These are phyloP conservation scores for Gonium pectorale DNA, from an alignment of 139 green algal species.

Conservation along the genomic window DNA sequence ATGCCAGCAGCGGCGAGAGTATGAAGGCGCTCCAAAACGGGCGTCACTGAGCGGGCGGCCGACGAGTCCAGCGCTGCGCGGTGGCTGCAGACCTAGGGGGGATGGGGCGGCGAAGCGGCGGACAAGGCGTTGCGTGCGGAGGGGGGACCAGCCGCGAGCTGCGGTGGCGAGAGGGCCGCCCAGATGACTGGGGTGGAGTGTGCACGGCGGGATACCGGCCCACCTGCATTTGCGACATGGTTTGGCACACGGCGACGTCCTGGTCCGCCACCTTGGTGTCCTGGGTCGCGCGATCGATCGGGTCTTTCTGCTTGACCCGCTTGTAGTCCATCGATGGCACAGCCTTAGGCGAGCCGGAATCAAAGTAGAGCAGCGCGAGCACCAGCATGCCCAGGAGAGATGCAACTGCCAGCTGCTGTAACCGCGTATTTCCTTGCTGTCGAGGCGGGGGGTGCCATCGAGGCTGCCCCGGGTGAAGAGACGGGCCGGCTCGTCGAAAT, in stretches of 20 bases:
- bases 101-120: neutral
- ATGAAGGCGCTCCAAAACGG: neutral
- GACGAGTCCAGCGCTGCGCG: neutral
- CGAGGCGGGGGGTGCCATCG: neutral
- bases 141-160: neutral
- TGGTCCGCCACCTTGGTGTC: neutral
- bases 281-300: neutral
- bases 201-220: neutral
- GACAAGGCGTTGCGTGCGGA: neutral
- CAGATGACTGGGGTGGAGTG: neutral
- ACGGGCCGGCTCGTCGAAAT: too few species aligned
- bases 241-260: neutral
- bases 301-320: neutral
- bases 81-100: constrained; percentile 23
- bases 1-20: neutral
- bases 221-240: constrained; percentile 9
- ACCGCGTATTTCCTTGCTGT: neutral
- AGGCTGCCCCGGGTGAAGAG: too few species aligned
- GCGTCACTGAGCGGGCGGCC: neutral
- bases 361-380: constrained; percentile 8
- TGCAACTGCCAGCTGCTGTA: neutral
- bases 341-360: constrained; percentile 8
- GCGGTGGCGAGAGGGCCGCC: neutral
- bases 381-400: neutral
- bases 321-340: too few species aligned